phyloP scores from a whole-genome alignment of 2,329 filamentous ascomycete species.

The Cytospora schulzeri region DNA sequence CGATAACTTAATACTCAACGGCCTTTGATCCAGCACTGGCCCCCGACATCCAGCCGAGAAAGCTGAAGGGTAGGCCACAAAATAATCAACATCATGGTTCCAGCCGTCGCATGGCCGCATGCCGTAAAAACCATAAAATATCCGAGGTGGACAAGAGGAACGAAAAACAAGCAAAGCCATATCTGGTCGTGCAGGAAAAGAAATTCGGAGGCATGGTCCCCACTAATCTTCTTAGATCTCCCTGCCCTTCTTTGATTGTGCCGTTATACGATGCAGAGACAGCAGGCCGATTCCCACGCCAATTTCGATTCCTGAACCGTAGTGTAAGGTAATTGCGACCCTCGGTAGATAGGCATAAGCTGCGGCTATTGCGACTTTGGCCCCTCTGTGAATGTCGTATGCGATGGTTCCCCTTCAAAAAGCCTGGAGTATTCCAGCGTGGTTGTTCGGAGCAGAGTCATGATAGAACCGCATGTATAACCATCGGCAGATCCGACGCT shows the following conservation, averaged over 20 bases:
- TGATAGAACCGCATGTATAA: constrained; percentile 18
- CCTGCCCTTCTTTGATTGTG: constrained; percentile 15
- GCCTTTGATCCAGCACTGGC: constrained; percentile 22
- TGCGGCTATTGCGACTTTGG: constrained; percentile 22
- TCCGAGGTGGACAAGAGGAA: constrained; percentile 43
- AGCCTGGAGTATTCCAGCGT: constrained; percentile 22
- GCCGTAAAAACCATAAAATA: constrained; percentile 37
- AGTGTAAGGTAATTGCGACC: constrained; percentile 10
- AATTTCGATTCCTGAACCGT: constrained; percentile 15
- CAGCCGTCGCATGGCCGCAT: constrained; percentile 37
- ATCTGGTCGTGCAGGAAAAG: constrained; percentile 32
- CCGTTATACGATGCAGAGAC: constrained; percentile 9
- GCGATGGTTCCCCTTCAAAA: constrained; percentile 18
- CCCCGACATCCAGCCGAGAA: constrained; percentile 2
- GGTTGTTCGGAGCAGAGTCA: constrained; percentile 20
- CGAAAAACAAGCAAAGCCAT: constrained; percentile 33
- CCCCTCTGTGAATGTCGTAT: constrained; percentile 20
- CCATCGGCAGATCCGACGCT: constrained; percentile 24
- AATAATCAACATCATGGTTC: constrained; percentile 31
- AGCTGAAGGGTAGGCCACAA: constrained; percentile 19
- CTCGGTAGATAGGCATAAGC: constrained; percentile 20
- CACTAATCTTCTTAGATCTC: constrained; percentile 39
- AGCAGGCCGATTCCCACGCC: constrained; percentile 8
- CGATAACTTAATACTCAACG: constrained; percentile 18
- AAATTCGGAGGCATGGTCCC: constrained; percentile 29